A percentile compares a stretch with the other conserved stretches of the same genome.
Evolutionary conservation across 257 asterid species (phyloP).

Genomic region (Salvia hispanica): DNA sequence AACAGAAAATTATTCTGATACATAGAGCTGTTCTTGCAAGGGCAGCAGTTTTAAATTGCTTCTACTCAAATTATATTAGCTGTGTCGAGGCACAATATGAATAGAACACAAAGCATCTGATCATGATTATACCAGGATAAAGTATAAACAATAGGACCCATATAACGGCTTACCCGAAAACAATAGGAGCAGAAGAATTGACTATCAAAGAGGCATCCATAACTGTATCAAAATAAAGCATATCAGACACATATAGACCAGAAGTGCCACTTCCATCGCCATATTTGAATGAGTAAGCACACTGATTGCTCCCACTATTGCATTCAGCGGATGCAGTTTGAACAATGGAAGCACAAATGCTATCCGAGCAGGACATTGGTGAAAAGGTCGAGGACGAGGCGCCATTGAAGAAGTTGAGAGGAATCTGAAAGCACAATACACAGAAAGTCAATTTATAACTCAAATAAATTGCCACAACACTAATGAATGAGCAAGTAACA

Average conservation of each 20-base stretch:
- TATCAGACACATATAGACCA: slow-evolving; percentile 74
- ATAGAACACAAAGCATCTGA: slow-evolving; percentile 1
- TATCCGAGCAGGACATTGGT: slow-evolving; percentile 66
- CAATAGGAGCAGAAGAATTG: slow-evolving; percentile 81
- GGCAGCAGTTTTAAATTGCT: slow-evolving; percentile 20
- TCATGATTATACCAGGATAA: not conserved
- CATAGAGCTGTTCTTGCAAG: slow-evolving; percentile 2
- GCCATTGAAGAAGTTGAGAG: slow-evolving; percentile 69
- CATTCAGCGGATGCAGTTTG: slow-evolving; percentile 65
- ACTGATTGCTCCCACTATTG: slow-evolving; percentile 57
- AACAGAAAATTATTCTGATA: not conserved
- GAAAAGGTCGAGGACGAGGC: slow-evolving; percentile 67
- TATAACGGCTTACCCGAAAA: slow-evolving; percentile 71
- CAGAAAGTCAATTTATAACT: slow-evolving; percentile 23
- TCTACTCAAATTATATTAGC: not conserved
- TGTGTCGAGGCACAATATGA: not conserved
- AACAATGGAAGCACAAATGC: slow-evolving; percentile 64
- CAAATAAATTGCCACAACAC: slow-evolving; percentile 1
- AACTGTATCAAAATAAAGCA: slow-evolving; percentile 71
- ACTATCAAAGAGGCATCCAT: slow-evolving; percentile 60
- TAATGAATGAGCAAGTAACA: slow-evolving; percentile 8
- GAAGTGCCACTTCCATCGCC: slow-evolving; percentile 92
- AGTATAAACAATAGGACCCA: slow-evolving; percentile 11
- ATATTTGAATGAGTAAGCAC: slow-evolving; percentile 71
- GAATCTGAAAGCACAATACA: slow-evolving; percentile 51